Evolutionary conservation across 2,329 filamentous ascomycete genomes (phyloP).

Genomic region (Penicillium psychrosexuale): DNA sequence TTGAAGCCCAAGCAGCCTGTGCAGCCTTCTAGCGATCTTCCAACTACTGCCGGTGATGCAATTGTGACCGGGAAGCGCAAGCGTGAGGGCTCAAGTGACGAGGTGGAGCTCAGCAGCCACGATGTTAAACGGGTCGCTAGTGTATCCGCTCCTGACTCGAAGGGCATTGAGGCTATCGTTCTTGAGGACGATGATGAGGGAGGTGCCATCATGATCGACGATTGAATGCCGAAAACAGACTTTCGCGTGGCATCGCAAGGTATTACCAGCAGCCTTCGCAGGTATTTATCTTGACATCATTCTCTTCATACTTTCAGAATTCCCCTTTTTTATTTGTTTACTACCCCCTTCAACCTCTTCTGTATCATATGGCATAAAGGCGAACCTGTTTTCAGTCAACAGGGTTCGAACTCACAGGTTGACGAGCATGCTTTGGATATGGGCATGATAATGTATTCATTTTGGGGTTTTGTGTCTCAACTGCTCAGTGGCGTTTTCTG

Average conservation of each 20-base stretch:
- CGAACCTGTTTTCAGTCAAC: constrained; percentile 3
- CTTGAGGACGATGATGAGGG: constrained; percentile 45
- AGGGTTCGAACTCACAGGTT: not conserved
- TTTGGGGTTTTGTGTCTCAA: not conserved
- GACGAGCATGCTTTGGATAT: not conserved
- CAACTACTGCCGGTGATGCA: constrained; percentile 21
- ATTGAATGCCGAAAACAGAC: constrained; percentile 40
- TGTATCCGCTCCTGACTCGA: constrained; percentile 41
- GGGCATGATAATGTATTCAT: not conserved
- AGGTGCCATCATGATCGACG: constrained; percentile 65
- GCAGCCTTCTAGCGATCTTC: constrained; percentile 33
- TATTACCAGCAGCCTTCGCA: not conserved
- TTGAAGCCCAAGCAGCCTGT: constrained; percentile 42
- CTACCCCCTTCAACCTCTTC: not conserved
- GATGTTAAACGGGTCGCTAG: constrained; percentile 41
- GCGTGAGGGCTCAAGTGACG: constrained; percentile 45
- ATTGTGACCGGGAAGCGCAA: constrained; percentile 41
- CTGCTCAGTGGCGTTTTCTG: not conserved
- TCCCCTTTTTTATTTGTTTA: not conserved
- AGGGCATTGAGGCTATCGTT: constrained; percentile 37
- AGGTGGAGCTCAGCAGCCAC: constrained; percentile 29
- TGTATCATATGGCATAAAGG: constrained; percentile 20
- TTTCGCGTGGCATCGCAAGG: not conserved
- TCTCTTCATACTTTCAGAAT: constrained; percentile 11
- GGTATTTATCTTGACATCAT: not conserved